Percentiles rank a stretch among this genome's conserved stretches.
phyloP scores from a whole-genome alignment of 148 eudicot species.

The Linanthus parryae region DNA sequence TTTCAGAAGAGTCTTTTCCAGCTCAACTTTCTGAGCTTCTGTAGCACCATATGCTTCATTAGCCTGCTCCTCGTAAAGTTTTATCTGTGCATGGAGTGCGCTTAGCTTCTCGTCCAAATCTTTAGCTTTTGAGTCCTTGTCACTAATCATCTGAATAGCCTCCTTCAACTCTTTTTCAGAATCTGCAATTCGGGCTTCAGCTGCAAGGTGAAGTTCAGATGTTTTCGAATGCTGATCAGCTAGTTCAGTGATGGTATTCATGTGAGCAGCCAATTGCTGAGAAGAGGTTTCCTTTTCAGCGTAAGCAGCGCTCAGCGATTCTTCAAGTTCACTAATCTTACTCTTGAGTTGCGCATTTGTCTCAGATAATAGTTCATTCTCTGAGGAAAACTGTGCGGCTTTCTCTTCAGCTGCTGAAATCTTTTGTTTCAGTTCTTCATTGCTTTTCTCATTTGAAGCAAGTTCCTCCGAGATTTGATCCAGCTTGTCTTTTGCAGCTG shows the following conservation, averaged over 20 bases:
- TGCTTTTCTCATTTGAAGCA: slow-evolving; percentile 37
- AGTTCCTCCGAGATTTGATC: slow-evolving; percentile 28
- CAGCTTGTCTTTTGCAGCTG: slow-evolving; percentile 42
- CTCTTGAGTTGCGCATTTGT: slow-evolving; percentile 56
- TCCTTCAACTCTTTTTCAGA: slow-evolving; percentile 48
- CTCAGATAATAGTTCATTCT: slow-evolving; percentile 53
- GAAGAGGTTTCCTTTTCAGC: slow-evolving; percentile 57
- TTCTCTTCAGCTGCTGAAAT: slow-evolving; percentile 54
- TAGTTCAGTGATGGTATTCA: slow-evolving; percentile 59
- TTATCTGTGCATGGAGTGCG: slow-evolving; percentile 39
- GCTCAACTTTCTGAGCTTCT: slow-evolving; percentile 48
- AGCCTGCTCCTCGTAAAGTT: slow-evolving; percentile 36
- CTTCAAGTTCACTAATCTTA: slow-evolving; percentile 65
- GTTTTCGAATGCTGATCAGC: slow-evolving; percentile 60
- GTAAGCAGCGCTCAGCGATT: slow-evolving; percentile 29
- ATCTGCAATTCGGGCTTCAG: slow-evolving; percentile 49
- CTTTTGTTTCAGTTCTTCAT: slow-evolving; percentile 54
- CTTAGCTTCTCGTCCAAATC: slow-evolving; percentile 41
- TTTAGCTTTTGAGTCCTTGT: slow-evolving; percentile 46
- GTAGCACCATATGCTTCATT: slow-evolving; percentile 36
- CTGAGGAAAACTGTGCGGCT: slow-evolving; percentile 47
- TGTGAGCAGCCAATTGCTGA: slow-evolving; percentile 63
- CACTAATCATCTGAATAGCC: slow-evolving; percentile 33
- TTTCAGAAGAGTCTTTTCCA: slow-evolving; percentile 41
- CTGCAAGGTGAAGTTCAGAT: slow-evolving; percentile 45